A percentile compares a stretch with the other conserved stretches of the same genome.
phyloP scores from a whole-genome alignment of 148 eudicot species.

The Diospyros lotus region DNA sequence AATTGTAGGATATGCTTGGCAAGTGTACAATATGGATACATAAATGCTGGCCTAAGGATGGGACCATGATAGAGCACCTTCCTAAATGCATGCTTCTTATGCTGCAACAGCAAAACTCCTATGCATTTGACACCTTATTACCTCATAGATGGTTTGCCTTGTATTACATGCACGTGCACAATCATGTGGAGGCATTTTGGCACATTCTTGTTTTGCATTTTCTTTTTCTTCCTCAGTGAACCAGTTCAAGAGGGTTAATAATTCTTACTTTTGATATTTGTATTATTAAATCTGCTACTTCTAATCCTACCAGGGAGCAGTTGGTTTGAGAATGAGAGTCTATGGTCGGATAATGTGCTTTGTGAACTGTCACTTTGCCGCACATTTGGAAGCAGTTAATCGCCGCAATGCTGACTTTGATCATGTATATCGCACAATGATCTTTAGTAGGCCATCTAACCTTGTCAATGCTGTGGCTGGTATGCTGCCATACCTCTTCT shows the following conservation, averaged over 20 bases:
- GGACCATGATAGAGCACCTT: too few species aligned
- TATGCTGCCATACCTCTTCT: slow-evolving; percentile 54
- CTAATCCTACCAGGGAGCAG: slow-evolving; percentile 79
- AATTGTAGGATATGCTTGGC: too few species aligned
- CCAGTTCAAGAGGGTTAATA: not conserved
- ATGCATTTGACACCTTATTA: too few species aligned
- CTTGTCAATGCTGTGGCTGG: slow-evolving; percentile 55
- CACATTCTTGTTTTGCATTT: not conserved
- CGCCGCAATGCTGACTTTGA: slow-evolving; percentile 98
- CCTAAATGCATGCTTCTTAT: too few species aligned
- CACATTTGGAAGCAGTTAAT: slow-evolving; percentile 84
- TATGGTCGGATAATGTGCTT: slow-evolving; percentile 82
- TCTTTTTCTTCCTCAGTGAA: not conserved
- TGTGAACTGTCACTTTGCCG: slow-evolving; percentile 98
- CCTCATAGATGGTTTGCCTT: too few species aligned
- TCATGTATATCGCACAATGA: slow-evolving; percentile 82
- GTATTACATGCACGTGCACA: too few species aligned
- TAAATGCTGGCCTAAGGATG: too few species aligned
- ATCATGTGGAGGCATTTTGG: not conserved
- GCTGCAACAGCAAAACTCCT: too few species aligned
- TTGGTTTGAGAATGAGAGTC: slow-evolving; percentile 91
- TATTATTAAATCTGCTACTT: slow-evolving; percentile 24
- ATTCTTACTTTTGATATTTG: not conserved
- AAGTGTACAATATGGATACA: too few species aligned
- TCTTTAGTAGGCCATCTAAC: slow-evolving; percentile 64